Base-by-base conservation (phyloP, 1,139 yeast species). In the Hemisphaericaspora xylanilytica region DNA sequence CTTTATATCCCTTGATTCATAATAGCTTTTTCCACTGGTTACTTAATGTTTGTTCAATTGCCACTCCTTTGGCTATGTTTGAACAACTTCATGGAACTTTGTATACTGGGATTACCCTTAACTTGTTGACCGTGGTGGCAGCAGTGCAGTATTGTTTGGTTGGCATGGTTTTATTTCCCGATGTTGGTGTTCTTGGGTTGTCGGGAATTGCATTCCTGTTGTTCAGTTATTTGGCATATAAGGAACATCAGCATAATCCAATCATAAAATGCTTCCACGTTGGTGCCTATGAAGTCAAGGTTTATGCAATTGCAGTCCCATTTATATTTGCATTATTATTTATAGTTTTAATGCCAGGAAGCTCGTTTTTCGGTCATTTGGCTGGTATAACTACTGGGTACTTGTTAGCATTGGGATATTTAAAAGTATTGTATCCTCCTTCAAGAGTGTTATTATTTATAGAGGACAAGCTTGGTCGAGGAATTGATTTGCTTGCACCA, bases 31-130 rank as follows among this genome's bases (percentile, higher is more conserved):
- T 81, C 39, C 96, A 88, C 59, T 66, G 90, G 62, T 41, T 77
- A 3, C 61, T 85, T 52, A 87, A 87, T 56, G 48, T 78, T n/a
- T 45, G 79, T 32, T 75, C 84, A 0, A 57, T 88, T 33, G 63
- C 71, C 38, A 64, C 80, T 0, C 88, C 90, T 5, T 63, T 89
- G 55, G 66, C 85, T 22, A 69, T 75, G 38, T 89, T 82, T 60
- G 97, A 90, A 64, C 67, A 71, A 39, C 60, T 66, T 21, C 85
- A 88, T 51, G 97, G 97, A 8, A 89, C 97, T 0, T 82, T 90
- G 1, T 79, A 86, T 56, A 85, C 97, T 2, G 97, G 95, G 2
- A 71, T 90, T 38, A 82, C 89, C 15, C 67, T 90, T 43, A 87
- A 88, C 58, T 67, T 85, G 20, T 62, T 85, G 41, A 85, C 96